A percentile compares a stretch with the other conserved stretches of the same genome.
Evolutionary conservation across 2,329 filamentous ascomycete species (phyloP).

Genomic region (Fusarium sp.): DNA sequence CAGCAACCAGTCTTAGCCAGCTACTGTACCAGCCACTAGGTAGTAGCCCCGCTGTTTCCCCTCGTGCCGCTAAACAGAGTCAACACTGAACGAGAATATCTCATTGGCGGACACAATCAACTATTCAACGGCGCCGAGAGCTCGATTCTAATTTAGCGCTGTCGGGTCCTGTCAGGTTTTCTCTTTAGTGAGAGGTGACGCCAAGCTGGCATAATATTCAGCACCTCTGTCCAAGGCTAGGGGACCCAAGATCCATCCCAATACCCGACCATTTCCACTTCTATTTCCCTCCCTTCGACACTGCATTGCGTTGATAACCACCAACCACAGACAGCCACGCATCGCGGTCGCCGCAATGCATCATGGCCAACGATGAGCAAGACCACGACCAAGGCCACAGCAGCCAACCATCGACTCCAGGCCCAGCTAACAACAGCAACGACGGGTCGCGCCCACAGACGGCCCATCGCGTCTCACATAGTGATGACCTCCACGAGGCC

Average conservation of each 20-base stretch:
- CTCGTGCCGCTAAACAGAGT: constrained; percentile 22
- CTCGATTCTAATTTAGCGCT: constrained; percentile 16
- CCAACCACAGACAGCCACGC: constrained; percentile 18
- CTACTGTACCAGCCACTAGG: constrained; percentile 11
- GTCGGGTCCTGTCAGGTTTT: constrained; percentile 28
- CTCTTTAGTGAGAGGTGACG: constrained; percentile 29
- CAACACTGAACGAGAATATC: background rate
- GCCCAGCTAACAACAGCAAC: constrained; percentile 16
- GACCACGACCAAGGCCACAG: constrained; percentile 37
- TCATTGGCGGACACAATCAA: background rate
- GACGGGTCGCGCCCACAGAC: constrained; percentile 43
- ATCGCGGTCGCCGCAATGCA: constrained; percentile 48
- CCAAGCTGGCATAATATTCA: constrained; percentile 27
- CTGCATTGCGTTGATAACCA: constrained; percentile 14
- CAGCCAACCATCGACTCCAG: constrained; percentile 21
- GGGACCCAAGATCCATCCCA: constrained; percentile 5
- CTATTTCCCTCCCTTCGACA: constrained; percentile 20
- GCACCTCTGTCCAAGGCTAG: constrained; percentile 1
- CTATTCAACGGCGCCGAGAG: constrained; percentile 3
- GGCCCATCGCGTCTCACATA: constrained; percentile 43
- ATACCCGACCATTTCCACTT: constrained; percentile 32
- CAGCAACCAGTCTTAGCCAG: constrained; percentile 24
- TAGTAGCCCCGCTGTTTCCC: constrained; percentile 32
- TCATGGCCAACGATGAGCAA: constrained; percentile 54
- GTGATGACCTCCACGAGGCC: constrained; percentile 18